phyloP scores from a whole-genome alignment of 495 filamentous ascomycete genomes.

The Penicillium paxilli region DNA sequence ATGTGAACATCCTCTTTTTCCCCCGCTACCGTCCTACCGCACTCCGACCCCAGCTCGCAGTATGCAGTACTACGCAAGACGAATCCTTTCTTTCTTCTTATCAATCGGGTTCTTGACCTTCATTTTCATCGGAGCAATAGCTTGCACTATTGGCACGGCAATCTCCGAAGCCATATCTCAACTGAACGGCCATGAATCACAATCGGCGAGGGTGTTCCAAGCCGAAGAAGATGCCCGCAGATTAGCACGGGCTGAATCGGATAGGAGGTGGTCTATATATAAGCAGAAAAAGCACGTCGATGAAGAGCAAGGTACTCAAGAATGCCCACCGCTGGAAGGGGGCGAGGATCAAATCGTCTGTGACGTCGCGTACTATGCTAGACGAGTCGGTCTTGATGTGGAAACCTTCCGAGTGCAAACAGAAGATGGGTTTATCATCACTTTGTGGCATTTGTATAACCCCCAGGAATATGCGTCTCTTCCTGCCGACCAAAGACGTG shows the following conservation, averaged over 20 bases:
- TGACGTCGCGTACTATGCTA: conserved; percentile 84
- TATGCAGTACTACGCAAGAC: conserved; percentile 64
- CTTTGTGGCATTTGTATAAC: conserved; percentile 87
- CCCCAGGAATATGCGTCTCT: conserved; percentile 67
- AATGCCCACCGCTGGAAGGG: conserved; percentile 72
- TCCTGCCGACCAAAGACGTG: conserved; percentile 31
- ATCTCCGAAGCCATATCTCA: conserved; percentile 47
- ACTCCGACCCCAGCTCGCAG: conserved; percentile 64
- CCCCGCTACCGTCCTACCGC: conserved; percentile 80
- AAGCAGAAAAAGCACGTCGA: conserved; percentile 34
- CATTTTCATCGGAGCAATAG: conserved; percentile 71
- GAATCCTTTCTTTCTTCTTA: conserved; percentile 66
- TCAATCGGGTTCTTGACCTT: conserved; percentile 73
- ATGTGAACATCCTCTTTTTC: conserved; percentile 75
- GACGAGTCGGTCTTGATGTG: conserved; percentile 82
- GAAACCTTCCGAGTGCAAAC: conserved; percentile 86
- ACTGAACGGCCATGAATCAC: conserved; percentile 56
- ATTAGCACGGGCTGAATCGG: conserved; percentile 53
- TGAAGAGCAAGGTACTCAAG: conserved; percentile 44
- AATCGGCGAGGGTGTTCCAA: conserved; percentile 63
- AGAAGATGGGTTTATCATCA: conserved; percentile 90
- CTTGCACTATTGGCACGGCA: conserved; percentile 57
- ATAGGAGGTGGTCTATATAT: conserved; percentile 59
- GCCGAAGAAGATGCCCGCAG: conserved; percentile 63
- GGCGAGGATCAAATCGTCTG: conserved; percentile 75